These are phyloP conservation scores for Ettlia oleoabundans DNA, from an alignment of 139 green algal species.

Conservation along the genomic window DNA sequence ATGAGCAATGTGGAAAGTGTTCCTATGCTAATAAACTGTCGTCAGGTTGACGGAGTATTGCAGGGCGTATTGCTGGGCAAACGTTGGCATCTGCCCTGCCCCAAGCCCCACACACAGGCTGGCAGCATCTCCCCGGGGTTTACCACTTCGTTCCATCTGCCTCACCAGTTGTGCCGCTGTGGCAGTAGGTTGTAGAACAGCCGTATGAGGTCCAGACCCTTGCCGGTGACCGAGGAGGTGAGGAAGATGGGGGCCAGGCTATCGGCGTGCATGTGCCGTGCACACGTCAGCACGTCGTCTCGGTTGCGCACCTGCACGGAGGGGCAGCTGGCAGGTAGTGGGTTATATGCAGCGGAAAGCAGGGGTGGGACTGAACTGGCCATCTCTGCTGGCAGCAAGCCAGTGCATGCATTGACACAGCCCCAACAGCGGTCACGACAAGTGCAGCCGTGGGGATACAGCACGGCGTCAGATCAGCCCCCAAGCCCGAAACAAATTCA, in stretches of 20 bases:
- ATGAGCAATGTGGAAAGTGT: background rate
- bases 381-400: background rate
- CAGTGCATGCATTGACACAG: too few relatives aligned
- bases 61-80: too few relatives aligned
- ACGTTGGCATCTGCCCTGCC: too few relatives aligned
- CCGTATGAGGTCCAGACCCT: constrained; percentile 83
- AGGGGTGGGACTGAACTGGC: background rate
- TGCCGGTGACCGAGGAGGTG: constrained; percentile 83
- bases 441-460: too few relatives aligned
- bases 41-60: background rate
- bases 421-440: too few relatives aligned
- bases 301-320: constrained; percentile 45
- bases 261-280: constrained; percentile 84
- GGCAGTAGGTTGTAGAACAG: constrained; percentile 92
- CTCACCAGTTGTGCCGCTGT: constrained; percentile 82
- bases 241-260: constrained; percentile 92
- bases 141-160: too few relatives aligned
- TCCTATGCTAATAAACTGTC: background rate
- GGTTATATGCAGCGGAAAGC: background rate
- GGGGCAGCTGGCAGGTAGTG: background rate
- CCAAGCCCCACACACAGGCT: background rate
- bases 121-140: background rate
- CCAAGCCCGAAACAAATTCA: background rate
- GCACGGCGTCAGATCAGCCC: too few relatives aligned
- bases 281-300: constrained; percentile 87